These are phyloP conservation scores for Sarocladium brachiariae DNA, from an alignment of 2,329 filamentous ascomycete genomes.

Conservation along the genomic window DNA sequence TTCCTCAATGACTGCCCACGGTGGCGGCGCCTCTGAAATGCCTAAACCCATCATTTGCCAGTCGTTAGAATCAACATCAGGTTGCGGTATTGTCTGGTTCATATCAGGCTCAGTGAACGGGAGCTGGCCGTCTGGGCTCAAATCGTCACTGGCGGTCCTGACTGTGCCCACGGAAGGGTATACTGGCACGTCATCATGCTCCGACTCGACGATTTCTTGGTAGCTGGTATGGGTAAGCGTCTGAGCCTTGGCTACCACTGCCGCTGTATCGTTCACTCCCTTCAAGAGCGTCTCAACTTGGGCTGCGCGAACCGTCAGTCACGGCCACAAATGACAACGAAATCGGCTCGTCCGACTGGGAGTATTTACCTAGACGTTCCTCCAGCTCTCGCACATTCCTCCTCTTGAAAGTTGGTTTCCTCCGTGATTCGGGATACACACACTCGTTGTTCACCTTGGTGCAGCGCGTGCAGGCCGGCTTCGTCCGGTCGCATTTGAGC, in stretches of 20 bases:
- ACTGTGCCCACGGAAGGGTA: conserved; percentile 7
- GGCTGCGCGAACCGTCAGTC: conserved; percentile 37
- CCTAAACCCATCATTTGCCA: conserved; percentile 65
- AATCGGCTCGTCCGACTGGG: neutral
- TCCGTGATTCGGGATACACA: conserved; percentile 79
- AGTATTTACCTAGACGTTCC: conserved; percentile 64
- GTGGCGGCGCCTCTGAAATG: conserved; percentile 73
- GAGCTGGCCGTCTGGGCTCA: neutral
- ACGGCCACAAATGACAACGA: too few relatives aligned
- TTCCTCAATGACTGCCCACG: conserved; percentile 73
- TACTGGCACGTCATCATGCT: conserved; percentile 9
- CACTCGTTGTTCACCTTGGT: conserved; percentile 68
- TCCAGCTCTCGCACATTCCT: conserved; percentile 89
- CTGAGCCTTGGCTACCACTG: neutral
- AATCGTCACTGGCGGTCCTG: neutral
- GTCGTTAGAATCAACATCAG: neutral
- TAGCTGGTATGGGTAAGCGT: conserved; percentile 12
- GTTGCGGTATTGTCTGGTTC: neutral
- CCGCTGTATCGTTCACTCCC: conserved; percentile 8
- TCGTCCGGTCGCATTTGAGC: conserved; percentile 76
- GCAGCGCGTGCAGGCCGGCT: conserved; percentile 76
- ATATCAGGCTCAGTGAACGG: neutral
- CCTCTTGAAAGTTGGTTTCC: conserved; percentile 82
- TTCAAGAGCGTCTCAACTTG: conserved; percentile 58
- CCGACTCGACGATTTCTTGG: conserved; percentile 3